A percentile compares a stretch with the other conserved stretches of the same genome.
Conservation (phyloP, 106 monocot species). For the Cymbidium sinense region DNA sequence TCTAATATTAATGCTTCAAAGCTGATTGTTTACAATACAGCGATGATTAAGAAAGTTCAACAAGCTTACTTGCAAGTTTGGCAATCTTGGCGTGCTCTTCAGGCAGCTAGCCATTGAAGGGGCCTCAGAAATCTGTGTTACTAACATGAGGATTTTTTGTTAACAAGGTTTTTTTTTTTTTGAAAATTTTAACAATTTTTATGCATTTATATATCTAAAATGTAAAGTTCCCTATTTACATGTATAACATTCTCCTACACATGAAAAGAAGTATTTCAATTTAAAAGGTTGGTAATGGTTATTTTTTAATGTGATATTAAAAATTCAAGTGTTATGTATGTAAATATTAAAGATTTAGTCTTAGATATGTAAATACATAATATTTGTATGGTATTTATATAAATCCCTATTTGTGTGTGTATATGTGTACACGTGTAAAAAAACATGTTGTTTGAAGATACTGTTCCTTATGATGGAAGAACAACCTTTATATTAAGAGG, state of each 20-base stretch:
- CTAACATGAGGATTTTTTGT: neutral
- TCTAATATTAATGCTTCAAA: neutral
- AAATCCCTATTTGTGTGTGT: neutral
- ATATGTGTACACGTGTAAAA: neutral
- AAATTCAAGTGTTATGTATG: too few species aligned
- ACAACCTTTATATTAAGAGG: constrained; percentile 70
- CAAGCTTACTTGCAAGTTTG: constrained; percentile 39
- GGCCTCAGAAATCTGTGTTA: constrained; percentile 47
- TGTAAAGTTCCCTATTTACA: too few species aligned
- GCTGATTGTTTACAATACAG: neutral
- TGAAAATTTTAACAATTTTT: too few species aligned
- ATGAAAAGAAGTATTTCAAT: too few species aligned
- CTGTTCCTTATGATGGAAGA: neutral
- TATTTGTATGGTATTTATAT: neutral
- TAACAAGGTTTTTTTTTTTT: too few species aligned
- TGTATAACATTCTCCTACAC: too few species aligned
- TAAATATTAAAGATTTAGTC: too few species aligned
- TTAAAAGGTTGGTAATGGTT: too few species aligned
- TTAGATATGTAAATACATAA: too few species aligned
- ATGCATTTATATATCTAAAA: too few species aligned
- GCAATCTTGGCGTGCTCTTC: constrained; percentile 38
- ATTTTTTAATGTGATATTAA: too few species aligned
- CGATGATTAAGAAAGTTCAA: neutral
- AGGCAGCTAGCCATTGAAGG: constrained; percentile 37
- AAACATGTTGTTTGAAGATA: neutral